phyloP scores from a whole-genome alignment of 257 asterid species.

The Galeopsis tetrahit region DNA sequence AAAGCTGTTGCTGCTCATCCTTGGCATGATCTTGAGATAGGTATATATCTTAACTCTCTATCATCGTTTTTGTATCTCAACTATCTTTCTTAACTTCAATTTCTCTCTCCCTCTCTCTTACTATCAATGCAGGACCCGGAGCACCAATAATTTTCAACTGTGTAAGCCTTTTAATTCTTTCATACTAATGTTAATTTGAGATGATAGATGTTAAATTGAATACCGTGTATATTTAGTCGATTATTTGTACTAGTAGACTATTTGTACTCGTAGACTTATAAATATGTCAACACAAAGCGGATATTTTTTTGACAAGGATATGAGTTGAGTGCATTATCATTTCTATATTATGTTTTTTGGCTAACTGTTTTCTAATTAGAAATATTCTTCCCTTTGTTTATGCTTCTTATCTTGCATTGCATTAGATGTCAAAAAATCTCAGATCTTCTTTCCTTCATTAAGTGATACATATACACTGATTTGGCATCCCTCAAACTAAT shows the following conservation, averaged over 20 bases:
- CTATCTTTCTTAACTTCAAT: conserved; percentile 6
- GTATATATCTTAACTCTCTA: conserved; percentile 43
- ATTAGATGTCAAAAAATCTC: conserved; percentile 14
- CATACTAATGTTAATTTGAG: conserved; percentile 15
- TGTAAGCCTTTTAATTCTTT: conserved; percentile 48
- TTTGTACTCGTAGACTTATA: background rate
- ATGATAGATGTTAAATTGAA: conserved; percentile 15
- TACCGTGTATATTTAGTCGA: background rate
- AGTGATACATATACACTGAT: background rate
- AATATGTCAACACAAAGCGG: background rate
- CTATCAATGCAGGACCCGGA: conserved; percentile 76
- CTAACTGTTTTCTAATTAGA: background rate
- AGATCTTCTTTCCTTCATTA: conserved; percentile 10
- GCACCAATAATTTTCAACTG: conserved; percentile 85
- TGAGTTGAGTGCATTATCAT: conserved; percentile 20
- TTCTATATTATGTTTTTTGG: background rate
- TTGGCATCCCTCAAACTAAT: conserved; percentile 9
- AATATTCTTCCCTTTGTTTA: background rate
- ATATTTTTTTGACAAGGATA: background rate
- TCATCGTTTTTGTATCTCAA: conserved; percentile 16
- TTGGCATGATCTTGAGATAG: conserved; percentile 99
- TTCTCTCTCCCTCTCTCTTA: conserved; percentile 26
- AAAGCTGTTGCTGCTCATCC: conserved; percentile 96
- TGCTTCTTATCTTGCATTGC: background rate
- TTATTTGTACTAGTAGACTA: background rate